Base-by-base conservation (phyloP, 768 basidiomycete species). In the Collybia sp. region DNA sequence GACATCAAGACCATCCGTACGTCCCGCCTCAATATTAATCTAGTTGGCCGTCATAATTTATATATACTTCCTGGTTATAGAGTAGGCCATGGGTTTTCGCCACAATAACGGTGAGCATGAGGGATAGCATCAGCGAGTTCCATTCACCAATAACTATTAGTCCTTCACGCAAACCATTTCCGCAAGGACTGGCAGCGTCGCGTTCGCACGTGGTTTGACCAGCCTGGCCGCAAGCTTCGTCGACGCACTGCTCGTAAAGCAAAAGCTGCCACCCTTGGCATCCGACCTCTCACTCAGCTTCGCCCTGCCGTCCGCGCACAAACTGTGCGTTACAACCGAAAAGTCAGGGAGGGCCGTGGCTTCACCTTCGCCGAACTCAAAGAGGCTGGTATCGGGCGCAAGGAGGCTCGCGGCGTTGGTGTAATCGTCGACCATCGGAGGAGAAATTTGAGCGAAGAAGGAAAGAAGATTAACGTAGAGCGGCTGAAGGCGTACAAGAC, bases 121-220 rank as follows among this genome's bases (percentile, higher is more conserved):
- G 41, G 31, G 34, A 25, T 39, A 32, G 40, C 13, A 17, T 41
- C 13, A 10, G 8, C 39, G 25, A 18, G 10, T 46, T n/a, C 33
- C 49, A 17, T 40, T 30, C 13, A 47, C 37, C 18, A 40, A 37
- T 36, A 4, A 25, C 25, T 25, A 53, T 18, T 37, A 88, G 90
- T 89, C 75, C 89, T 95, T 69, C 93, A 83, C 73, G 79, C 70
- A 59, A 93, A 93, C 72, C 93, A 96, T 68, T 93, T 93, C 82
- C 90, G 83, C 77, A 98, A 98, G 84, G 94, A 98, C 69, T 98
- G 94, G 94, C 95, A 98, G 71, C 80, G 85, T 63, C 88, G 87
- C 55, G 93, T 95, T 59, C 86, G 86, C 70, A 95, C 92, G 64
- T 93, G 94, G 94, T 98, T 98, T 68, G 89, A 98, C 77, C 96